Conservation (phyloP, 2,329 filamentous ascomycete species). For the Neonectria coccinea region DNA sequence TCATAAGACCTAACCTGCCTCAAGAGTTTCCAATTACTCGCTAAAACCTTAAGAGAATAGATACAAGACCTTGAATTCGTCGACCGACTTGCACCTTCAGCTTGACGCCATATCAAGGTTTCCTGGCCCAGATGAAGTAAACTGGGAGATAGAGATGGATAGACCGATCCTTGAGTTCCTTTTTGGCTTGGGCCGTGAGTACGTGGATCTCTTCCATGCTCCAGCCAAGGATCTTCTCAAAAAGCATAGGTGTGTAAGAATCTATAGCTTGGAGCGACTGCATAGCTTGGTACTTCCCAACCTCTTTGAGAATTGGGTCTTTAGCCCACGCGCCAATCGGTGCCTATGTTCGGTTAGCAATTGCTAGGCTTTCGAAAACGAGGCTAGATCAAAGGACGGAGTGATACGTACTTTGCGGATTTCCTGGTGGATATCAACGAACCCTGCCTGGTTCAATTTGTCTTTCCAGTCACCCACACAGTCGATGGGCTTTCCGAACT, state of each 20-base stretch:
- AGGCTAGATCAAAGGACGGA: neutral
- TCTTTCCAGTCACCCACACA: constrained; percentile 5
- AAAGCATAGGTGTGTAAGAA: neutral
- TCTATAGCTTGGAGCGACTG: neutral
- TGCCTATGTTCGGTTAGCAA: neutral
- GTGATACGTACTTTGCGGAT: constrained; percentile 5
- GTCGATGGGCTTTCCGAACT: constrained; percentile 25
- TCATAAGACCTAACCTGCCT: no score
- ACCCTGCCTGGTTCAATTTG: constrained; percentile 8
- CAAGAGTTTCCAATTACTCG: no score
- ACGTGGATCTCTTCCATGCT: neutral
- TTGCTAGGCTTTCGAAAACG: neutral
- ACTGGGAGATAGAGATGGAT: neutral
- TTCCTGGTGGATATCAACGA: constrained; percentile 17
- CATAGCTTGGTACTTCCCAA: neutral
- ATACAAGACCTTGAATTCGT: no score
- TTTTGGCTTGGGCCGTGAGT: neutral
- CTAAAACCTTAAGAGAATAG: no score
- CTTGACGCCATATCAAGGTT: neutral
- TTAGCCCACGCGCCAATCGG: neutral
- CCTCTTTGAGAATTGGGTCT: neutral
- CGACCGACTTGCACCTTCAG: no score
- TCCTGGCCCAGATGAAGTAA: neutral
- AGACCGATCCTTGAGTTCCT: neutral
- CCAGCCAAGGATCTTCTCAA: neutral